A percentile compares a stretch with the other conserved stretches of the same genome.
These are phyloP conservation scores for Phytophthora vignae DNA, from an alignment of 352 stramenopile genomes.

Conservation along the genomic window DNA sequence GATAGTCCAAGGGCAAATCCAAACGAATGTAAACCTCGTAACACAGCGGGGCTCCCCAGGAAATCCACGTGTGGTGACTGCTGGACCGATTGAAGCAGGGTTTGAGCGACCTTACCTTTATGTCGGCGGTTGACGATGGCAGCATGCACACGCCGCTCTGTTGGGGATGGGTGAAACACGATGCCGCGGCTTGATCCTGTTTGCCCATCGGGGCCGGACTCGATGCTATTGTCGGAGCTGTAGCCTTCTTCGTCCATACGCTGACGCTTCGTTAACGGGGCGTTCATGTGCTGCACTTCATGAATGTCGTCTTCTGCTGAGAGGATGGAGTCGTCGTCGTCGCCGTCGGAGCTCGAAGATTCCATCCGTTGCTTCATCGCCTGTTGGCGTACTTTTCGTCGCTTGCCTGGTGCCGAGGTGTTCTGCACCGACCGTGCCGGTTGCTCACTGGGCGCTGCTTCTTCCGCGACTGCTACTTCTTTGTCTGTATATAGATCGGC, in stretches of 20 bases:
- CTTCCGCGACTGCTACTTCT: neutral
- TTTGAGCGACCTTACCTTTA: constrained; percentile 25
- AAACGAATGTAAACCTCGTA: constrained; percentile 23
- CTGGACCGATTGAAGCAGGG: constrained; percentile 22
- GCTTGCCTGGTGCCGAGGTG: neutral
- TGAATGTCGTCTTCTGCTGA: neutral
- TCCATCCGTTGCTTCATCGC: neutral
- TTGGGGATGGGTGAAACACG: constrained; percentile 11
- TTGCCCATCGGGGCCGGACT: neutral
- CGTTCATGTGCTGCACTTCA: neutral
- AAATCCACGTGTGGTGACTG: constrained; percentile 23
- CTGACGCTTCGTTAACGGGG: neutral
- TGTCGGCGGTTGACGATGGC: constrained; percentile 5
- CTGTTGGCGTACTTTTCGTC: neutral
- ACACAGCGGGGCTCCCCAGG: constrained; percentile 8
- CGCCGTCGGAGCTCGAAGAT: neutral
- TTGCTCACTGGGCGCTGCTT: neutral
- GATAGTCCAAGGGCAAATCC: constrained; percentile 14
- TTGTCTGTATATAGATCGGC: neutral
- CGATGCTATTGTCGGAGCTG: neutral
- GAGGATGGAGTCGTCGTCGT: neutral
- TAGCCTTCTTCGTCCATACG: neutral
- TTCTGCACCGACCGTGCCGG: neutral
- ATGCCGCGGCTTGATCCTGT: constrained; percentile 2
- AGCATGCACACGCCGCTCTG: constrained; percentile 12